Evolutionary conservation across 1,284 basidiomycete species (phyloP), one percentile per base, ranked within the genome.

Genomic region (Grifola frondosa): DNA sequence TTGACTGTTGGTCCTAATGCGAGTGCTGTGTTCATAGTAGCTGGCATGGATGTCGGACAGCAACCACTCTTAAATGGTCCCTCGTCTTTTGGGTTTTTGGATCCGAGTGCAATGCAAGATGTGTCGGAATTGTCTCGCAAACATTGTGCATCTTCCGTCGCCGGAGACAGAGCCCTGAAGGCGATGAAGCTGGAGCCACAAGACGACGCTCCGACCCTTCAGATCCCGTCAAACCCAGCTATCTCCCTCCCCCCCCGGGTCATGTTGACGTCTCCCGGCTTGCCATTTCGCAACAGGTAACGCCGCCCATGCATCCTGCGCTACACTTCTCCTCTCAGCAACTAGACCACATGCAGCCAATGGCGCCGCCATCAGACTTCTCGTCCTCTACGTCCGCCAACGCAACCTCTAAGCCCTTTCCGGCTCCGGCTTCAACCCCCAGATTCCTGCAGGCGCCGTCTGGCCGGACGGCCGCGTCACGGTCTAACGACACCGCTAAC

Each of bases 181-280:
- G 73, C 78, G 11, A 64, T 78, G 44, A 86, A 86, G 63, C 67
- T 80, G 50, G 82, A 85, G 51, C 80, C 82, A 21, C 73, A 69
- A 50, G 83, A 85, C 24, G 80, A 82, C 21, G 10, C 53, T 16
- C 45, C 53, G 11, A 20, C 40, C 15, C 42, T 58, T 15, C 51
- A 57, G 20, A 42, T 53, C 26, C 53, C 45, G 17, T 38, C 56
- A 37, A 25, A 54, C 9, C 25, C 40, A 15, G 31, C 43, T 17
- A 25, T 65, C 6, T n/a, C n/a, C 48, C 58, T 9, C 57, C 56
- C n/a, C n/a, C n/a, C n/a, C n/a, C n/a, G n/a, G 24, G 50, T 64
- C 13, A 41, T 56, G 1, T 48, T 57, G n/a, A 54, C 66, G 21
- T 57, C 64, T 8, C 44, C 58, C 10, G 38, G 34, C n/a, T 52